Conservation (phyloP, 345 rosid species). For the Microcos paniculata region DNA sequence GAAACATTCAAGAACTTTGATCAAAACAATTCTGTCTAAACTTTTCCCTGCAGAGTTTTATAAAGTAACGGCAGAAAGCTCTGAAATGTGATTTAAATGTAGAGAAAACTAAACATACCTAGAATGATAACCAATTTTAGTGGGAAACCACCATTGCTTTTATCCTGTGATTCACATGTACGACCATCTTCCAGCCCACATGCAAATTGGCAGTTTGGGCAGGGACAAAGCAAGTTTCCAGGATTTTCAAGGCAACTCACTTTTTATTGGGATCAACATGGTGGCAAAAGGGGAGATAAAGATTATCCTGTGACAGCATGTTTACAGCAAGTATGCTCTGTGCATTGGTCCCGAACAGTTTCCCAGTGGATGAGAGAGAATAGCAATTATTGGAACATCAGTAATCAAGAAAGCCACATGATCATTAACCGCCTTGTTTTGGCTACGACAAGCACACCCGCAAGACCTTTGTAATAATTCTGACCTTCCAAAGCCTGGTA, state of each 20-base stretch:
- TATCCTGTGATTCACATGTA: background rate
- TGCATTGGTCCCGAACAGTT: background rate
- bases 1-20: too few relatives aligned
- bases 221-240: slow-evolving; percentile 14
- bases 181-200: background rate
- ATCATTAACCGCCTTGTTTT: slow-evolving; percentile 8
- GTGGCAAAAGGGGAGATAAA: slow-evolving; percentile 22
- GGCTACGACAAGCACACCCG: slow-evolving; percentile 34
- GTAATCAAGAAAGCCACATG: slow-evolving; percentile 18
- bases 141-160: background rate
- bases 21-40: background rate
- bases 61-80: too few relatives aligned
- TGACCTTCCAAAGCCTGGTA: slow-evolving; percentile 27
- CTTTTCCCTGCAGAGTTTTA: too few relatives aligned
- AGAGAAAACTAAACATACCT: background rate
- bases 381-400: slow-evolving; percentile 21
- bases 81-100: background rate
- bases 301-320: background rate
- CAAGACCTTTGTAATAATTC: background rate
- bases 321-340: slow-evolving; percentile 24
- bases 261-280: slow-evolving; percentile 28
- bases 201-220: slow-evolving; percentile 17
- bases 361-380: background rate
- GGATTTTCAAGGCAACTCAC: slow-evolving; percentile 18
- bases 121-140: slow-evolving; percentile 11